phyloP scores from a whole-genome alignment of 257 asterid species.

The Nicotiana attenuata region DNA sequence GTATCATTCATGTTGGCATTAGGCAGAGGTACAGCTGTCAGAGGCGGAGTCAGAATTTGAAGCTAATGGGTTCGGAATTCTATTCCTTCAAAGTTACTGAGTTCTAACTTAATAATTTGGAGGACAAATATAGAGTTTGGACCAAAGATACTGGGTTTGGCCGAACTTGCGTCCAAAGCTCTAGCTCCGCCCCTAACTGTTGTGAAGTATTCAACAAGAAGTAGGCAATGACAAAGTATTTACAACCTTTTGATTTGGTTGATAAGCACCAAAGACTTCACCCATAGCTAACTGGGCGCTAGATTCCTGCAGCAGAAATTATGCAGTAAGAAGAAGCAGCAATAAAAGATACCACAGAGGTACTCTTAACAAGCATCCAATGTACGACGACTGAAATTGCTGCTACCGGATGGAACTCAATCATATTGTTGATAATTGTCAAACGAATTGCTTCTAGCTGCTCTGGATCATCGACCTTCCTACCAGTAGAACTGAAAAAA shows the following conservation, averaged over 20 bases:
- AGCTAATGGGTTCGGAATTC: too few species aligned
- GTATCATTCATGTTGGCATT: too few species aligned
- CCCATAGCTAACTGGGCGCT: slow-evolving; percentile 91
- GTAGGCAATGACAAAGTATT: not conserved
- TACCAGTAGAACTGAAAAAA: slow-evolving; percentile 71
- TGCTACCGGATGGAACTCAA: slow-evolving; percentile 89
- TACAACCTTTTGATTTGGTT: slow-evolving; percentile 53
- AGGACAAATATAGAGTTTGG: too few species aligned
- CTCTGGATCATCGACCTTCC: slow-evolving; percentile 90
- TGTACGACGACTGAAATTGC: not conserved
- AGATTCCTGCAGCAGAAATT: slow-evolving; percentile 65
- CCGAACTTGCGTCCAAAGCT: too few species aligned
- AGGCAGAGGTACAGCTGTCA: too few species aligned
- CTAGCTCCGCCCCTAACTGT: too few species aligned
- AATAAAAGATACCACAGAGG: slow-evolving; percentile 12
- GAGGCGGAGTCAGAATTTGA: too few species aligned
- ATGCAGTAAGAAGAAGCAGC: slow-evolving; percentile 13
- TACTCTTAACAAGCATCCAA: slow-evolving; percentile 5
- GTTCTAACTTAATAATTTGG: too few species aligned
- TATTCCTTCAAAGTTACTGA: too few species aligned
- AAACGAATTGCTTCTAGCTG: slow-evolving; percentile 95
- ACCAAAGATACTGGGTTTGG: too few species aligned
- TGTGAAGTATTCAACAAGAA: too few species aligned
- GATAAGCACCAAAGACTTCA: slow-evolving; percentile 64
- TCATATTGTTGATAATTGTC: slow-evolving; percentile 89